Conservation (phyloP, 192 early-diverging fungal genomes). For the Gorgonomyces haynaldii region DNA sequence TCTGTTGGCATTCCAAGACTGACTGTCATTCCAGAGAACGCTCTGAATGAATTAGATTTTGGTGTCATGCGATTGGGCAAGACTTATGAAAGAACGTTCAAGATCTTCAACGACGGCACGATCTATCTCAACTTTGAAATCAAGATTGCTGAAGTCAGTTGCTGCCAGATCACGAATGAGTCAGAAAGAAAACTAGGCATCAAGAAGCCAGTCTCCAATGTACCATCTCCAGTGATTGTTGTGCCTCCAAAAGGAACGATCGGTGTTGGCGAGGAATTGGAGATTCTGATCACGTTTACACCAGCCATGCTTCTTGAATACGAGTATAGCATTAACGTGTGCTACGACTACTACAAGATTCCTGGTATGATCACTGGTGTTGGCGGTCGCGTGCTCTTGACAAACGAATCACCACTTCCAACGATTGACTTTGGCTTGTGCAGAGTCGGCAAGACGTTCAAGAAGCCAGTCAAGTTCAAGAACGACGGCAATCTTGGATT, state of each 20-base stretch:
- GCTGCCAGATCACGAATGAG: background rate
- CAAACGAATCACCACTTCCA: conserved; percentile 30
- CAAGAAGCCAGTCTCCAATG: conserved; percentile 3
- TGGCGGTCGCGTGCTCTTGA: conserved; percentile 35
- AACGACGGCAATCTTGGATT: conserved; percentile 49
- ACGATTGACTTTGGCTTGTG: conserved; percentile 46
- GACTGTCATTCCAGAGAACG: conserved; percentile 23
- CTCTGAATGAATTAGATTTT: conserved; percentile 34
- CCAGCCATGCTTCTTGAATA: conserved; percentile 38
- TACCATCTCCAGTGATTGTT: conserved; percentile 16
- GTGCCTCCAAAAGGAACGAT: conserved; percentile 22
- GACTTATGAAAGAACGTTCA: conserved; percentile 30
- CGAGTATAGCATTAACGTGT: conserved; percentile 29
- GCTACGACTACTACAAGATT: conserved; percentile 39
- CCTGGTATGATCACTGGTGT: conserved; percentile 23
- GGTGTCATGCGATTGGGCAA: conserved; percentile 36
- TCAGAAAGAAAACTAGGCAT: background rate
- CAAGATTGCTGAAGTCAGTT: conserved; percentile 11
- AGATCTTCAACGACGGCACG: conserved; percentile 45
- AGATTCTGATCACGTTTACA: conserved; percentile 28
- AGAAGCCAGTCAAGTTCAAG: conserved; percentile 31
- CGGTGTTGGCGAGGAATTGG: conserved; percentile 27
- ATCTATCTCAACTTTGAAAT: conserved; percentile 30
- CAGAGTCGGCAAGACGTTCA: conserved; percentile 30
- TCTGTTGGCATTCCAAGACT: conserved; percentile 44